Evolutionary conservation across 1,284 basidiomycete genomes (phyloP).

Genomic region (Moniliella sp.): DNA sequence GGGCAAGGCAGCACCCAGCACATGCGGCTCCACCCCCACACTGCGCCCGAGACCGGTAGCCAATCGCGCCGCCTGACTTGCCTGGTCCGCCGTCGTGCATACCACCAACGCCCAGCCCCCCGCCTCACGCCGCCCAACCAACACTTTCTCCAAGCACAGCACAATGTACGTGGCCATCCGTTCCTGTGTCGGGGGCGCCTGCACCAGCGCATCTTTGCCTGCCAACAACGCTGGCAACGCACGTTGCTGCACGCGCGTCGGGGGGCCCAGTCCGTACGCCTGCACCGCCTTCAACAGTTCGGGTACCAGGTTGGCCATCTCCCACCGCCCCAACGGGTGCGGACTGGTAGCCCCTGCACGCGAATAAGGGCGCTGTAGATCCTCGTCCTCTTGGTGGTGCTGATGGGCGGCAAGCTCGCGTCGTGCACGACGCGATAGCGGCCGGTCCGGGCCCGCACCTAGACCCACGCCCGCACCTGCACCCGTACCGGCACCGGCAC

Average conservation of each 20-base stretch:
- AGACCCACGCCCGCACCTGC: too few species aligned
- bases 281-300: conserved; percentile 69
- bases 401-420: too few species aligned
- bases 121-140: conserved; percentile 13
- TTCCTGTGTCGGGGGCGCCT: conserved; percentile 92
- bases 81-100: conserved; percentile 91
- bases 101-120: conserved; percentile 42
- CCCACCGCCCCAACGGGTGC: too few species aligned
- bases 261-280: conserved; percentile 88
- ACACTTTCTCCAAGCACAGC: conserved; percentile 18
- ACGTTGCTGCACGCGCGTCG: conserved; percentile 92
- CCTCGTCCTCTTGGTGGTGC: too few species aligned
- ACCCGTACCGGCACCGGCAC: too few species aligned
- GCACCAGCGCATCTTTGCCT: conserved; percentile 84
- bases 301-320: conserved; percentile 62
- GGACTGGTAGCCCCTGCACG: too few species aligned
- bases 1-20: conserved; percentile 11
- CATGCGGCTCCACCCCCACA: conserved; percentile 19
- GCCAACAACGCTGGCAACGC: conserved; percentile 81
- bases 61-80: conserved; percentile 90
- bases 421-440: too few species aligned
- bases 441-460: too few species aligned
- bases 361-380: too few species aligned
- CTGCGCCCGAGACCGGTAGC: conserved; percentile 76
- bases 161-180: conserved; percentile 68